Evolutionary conservation across 306 rosid genomes (phyloP).

Genomic region (Sicyos edulis): DNA sequence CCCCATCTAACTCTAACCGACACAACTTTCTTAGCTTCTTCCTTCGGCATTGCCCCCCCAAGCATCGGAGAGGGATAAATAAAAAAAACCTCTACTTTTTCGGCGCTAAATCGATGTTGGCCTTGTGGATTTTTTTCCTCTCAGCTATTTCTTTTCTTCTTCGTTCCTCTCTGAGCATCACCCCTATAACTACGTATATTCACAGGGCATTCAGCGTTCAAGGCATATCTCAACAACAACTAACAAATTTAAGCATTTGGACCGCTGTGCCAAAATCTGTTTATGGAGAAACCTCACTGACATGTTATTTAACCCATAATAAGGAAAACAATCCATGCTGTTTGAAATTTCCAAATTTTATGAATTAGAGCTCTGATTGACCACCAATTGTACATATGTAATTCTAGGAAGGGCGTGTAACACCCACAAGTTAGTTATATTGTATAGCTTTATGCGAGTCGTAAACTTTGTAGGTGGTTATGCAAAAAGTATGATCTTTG

Average conservation of each 20-base stretch:
- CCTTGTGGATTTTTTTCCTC: too few relatives aligned
- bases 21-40: too few relatives aligned
- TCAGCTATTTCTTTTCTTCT: too few relatives aligned
- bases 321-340: neutral
- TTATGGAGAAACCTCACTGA: neutral
- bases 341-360: neutral
- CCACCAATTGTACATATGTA: neutral
- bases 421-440: neutral
- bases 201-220: too few relatives aligned
- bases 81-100: too few relatives aligned
- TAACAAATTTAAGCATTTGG: neutral
- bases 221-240: too few relatives aligned
- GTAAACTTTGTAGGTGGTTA: neutral
- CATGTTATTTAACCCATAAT: neutral
- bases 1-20: too few relatives aligned
- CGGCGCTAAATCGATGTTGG: too few relatives aligned
- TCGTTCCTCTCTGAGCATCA: too few relatives aligned
- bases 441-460: neutral
- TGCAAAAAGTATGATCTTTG: neutral
- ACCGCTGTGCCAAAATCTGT: neutral
- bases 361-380: neutral
- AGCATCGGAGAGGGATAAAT: too few relatives aligned
- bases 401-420: constrained; percentile 4
- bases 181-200: too few relatives aligned
- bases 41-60: too few relatives aligned